Base-by-base conservation (phyloP, 176 grass and related monocot genomes). In the Carex kokanica region DNA sequence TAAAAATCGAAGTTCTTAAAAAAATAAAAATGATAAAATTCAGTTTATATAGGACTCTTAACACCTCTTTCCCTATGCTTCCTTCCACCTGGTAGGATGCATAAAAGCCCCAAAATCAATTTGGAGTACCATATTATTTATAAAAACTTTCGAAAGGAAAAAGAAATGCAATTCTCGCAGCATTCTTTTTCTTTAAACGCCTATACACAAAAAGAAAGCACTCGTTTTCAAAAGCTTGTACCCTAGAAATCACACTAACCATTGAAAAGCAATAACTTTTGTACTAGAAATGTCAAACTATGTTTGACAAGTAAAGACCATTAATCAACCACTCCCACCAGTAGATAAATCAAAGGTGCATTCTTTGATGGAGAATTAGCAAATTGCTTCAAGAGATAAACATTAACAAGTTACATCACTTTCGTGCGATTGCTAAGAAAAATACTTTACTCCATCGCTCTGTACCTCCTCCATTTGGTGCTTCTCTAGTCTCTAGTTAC, bases 271-370 rank as follows among this genome's bases (percentile, higher is more conserved):
- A 7, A 36, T 58, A 43, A 43, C 41, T 67, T 67, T 67, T 67
- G 27, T 34, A 67, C 3, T 36, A 74, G n/a, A 24, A 74, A 74
- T 11, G n/a, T 47, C 21, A 77, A 29, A n/a, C 47, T 54, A 31
- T 24, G 13, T 66, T 58, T 75, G 55, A 83, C 80, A 64, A 75
- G 23, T 51, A n/a, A 83, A 24, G 6, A 66, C 31, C 36, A 87
- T 59, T 52, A 63, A 61, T 41, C 40, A 83, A 83, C 25, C 60
- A 83, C 69, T 83, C 68, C 41, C 14, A 36, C 25, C 25, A 77
- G 47, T 67, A 55, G 79, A 40, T 43, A 43, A 60, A 81, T 45
- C 31, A 32, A 52, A 27, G 40, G 8, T 10, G 18, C 36, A 36
- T 23, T 6, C 8, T 74, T 69, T 40, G 11, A 31, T 38, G 43